Evolutionary conservation across 441 rosid genomes (phyloP).

Genomic region (Populus trichocarpa): DNA sequence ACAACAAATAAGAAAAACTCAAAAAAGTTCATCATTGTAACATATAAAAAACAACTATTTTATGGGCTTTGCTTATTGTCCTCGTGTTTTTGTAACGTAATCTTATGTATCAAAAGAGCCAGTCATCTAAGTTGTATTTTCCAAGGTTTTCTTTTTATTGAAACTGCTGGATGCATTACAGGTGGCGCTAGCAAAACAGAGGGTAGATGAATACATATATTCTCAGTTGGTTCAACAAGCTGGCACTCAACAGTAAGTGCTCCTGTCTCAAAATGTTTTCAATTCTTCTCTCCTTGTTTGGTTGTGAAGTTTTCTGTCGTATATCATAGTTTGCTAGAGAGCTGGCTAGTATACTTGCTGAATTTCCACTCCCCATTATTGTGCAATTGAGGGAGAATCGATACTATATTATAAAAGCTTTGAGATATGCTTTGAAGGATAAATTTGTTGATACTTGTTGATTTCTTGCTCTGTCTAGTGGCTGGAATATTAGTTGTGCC

Average conservation of each 20-base stretch:
- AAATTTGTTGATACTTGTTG: not conserved
- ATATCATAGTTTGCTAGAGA: not conserved
- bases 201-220: constrained; percentile 58
- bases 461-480: not conserved
- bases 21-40: not conserved
- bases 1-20: not conserved
- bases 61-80: not conserved
- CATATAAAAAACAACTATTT: not conserved
- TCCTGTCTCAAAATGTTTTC: not conserved
- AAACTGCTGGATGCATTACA: constrained; percentile 7
- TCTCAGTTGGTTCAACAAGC: constrained; percentile 50
- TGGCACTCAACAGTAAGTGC: constrained; percentile 33
- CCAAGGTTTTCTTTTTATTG: not conserved
- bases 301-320: not conserved
- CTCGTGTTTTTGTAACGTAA: not conserved
- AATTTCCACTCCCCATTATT: not conserved
- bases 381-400: not conserved
- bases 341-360: not conserved
- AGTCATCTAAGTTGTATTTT: not conserved
- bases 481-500: not conserved
- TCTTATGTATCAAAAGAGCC: not conserved
- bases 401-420: not conserved
- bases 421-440: too few relatives aligned
- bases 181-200: constrained; percentile 69
- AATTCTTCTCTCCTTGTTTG: not conserved